Evolutionary conservation across 1,139 yeast genomes (phyloP), one percentile per base, ranked within the genome.

Genomic region (Geotrichum siamense): DNA sequence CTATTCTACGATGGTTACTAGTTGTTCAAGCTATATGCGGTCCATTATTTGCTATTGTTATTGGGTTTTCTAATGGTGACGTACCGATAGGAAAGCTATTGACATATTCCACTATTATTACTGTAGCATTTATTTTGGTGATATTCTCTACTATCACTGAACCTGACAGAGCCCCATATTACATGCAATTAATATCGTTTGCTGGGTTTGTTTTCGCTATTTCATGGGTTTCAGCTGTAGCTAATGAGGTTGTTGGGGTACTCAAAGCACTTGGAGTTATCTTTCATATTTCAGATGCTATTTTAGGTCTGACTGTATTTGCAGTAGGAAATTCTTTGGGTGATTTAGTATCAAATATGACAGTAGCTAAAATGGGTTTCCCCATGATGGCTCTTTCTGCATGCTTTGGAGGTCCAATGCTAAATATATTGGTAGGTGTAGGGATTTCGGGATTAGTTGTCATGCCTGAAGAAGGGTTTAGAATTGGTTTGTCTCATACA

Each of bases 331-430:
- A 89, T 59, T 87, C 96, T 0, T 66, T 86, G 3, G 96, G 96
- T 4, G 98, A 91, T 56, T 69, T 89, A 43, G 78, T 89, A 1
- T 82, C 96, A 0, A 87, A 91, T 56, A 68, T 82, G 41, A 83
- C 94, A 0, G 79, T 91, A 42, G 91, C 96, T 0, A 71, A 69
- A 50, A 77, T 85, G 78, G 96, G 96, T 0, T 81, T 79, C 68
- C 89, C 96, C 0, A 73, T 83, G 50, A 85, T 89, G 91, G 96
- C 97, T 0, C 70, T 91, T 33, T 83, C 94, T 12, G 96, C 97
- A 0, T 89, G 96, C 58, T 84, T 87, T 62, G 97, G 96, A 1
- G 93, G 96, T 1, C 97, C 97, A 0, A 65, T 89, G 55, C 58
- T 80, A 39, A 79, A 78, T 51, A 68, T 80, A 31, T 59, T 80